Evolutionary conservation across 2,329 filamentous ascomycete species (phyloP).

Genomic region (Magnaporthiopsis poae): DNA sequence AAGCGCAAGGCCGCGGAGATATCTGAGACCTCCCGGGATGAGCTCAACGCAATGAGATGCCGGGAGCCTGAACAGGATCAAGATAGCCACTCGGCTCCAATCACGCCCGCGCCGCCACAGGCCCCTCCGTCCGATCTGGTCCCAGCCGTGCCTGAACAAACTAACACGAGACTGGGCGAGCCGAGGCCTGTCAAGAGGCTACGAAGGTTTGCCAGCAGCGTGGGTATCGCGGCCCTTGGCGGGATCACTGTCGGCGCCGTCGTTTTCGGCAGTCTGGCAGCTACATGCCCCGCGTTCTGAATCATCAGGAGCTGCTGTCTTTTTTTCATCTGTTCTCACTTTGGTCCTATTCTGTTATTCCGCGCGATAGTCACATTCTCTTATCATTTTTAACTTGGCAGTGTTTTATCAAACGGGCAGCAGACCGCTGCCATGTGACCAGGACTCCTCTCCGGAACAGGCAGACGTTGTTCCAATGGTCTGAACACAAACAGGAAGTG

Average conservation of each 20-base stretch:
- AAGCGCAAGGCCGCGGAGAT: constrained; percentile 27
- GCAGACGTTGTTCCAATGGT: background rate
- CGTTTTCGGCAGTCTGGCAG: constrained; percentile 27
- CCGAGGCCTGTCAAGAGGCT: constrained; percentile 4
- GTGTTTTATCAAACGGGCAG: background rate
- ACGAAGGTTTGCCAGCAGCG: constrained; percentile 20
- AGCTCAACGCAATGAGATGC: background rate
- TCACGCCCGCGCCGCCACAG: background rate
- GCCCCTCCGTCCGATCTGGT: background rate
- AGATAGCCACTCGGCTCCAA: background rate
- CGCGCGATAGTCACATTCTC: background rate
- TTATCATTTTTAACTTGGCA: background rate
- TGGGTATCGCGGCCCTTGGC: constrained; percentile 28
- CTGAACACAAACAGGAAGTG: background rate
- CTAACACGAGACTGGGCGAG: background rate
- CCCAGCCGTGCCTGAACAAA: background rate
- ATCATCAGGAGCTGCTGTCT: constrained; percentile 9
- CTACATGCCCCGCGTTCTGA: constrained; percentile 26
- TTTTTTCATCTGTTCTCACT: background rate
- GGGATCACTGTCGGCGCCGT: constrained; percentile 19
- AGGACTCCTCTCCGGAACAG: background rate
- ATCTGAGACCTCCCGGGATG: constrained; percentile 10
- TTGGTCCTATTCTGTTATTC: background rate
- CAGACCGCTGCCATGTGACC: no score
- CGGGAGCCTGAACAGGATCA: background rate